Percentiles rank a stretch among this genome's conserved stretches.
These are phyloP conservation scores for Centrapalus pauciflorus DNA, from an alignment of 129 eudicot species.

Conservation along the genomic window DNA sequence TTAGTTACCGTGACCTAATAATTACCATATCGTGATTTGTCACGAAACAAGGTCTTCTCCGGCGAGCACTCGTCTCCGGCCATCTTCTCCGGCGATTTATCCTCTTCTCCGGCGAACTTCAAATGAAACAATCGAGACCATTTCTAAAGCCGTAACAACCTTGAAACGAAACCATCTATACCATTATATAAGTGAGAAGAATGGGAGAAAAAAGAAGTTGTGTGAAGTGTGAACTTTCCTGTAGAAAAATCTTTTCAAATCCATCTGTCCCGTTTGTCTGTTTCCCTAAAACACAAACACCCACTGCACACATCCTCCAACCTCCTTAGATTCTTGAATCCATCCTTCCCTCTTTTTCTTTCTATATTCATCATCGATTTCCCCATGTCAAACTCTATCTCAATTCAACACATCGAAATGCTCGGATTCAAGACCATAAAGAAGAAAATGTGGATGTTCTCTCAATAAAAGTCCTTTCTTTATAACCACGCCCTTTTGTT, in stretches of 20 bases:
- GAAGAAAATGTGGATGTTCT: constrained; percentile 78
- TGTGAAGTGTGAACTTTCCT: no score
- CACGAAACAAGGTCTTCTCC: no score
- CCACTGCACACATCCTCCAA: constrained; percentile 7
- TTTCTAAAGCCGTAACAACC: no score
- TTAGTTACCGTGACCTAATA: no score
- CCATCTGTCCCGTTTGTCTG: constrained; percentile 14
- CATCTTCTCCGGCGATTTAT: no score
- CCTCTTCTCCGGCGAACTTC: no score
- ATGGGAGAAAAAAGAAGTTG: no score
- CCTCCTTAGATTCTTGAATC: constrained; percentile 28
- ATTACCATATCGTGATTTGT: no score
- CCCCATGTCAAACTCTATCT: constrained; percentile 26
- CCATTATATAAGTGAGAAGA: no score
- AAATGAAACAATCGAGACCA: no score
- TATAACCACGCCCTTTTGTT: constrained; percentile 16
- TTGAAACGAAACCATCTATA: no score
- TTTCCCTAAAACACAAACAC: constrained; percentile 10
- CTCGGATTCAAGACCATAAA: constrained; percentile 43
- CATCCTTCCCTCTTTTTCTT: constrained; percentile 6
- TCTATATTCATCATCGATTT: constrained; percentile 35
- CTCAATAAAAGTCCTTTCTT: constrained; percentile 25
- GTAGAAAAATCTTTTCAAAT: constrained; percentile 1
- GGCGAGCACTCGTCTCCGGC: no score
- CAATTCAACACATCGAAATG: constrained; percentile 39